phyloP scores from a whole-genome alignment of 805 yeast genomes.

The Candida coquimbonensis region DNA sequence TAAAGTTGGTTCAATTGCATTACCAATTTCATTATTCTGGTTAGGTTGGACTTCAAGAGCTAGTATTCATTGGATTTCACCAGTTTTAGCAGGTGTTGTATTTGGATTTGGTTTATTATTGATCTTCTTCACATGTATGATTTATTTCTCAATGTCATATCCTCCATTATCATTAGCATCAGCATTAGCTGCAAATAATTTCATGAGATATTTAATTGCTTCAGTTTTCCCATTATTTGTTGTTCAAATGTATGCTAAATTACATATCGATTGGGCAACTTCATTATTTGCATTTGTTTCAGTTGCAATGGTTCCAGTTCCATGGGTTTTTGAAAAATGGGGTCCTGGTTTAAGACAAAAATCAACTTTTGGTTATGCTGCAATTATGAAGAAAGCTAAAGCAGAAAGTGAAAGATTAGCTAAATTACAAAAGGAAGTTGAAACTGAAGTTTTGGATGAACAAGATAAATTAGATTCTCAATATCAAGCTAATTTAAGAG shows the following conservation, averaged over 20 bases:
- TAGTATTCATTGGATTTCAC: conserved; percentile 68
- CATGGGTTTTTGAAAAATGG: conserved; percentile 56
- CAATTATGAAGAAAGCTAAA: conserved; percentile 34
- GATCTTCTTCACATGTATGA: conserved; percentile 62
- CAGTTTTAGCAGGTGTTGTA: conserved; percentile 70
- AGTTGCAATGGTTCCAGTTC: conserved; percentile 65
- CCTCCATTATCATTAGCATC: conserved; percentile 77
- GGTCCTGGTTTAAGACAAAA: conserved; percentile 50
- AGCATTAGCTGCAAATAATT: conserved; percentile 84
- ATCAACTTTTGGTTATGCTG: conserved; percentile 56
- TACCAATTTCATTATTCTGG: conserved; percentile 73
- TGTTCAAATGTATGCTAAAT: conserved; percentile 68
- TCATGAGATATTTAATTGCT: conserved; percentile 67
- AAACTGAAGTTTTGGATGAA: conserved; percentile 8
- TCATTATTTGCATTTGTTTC: conserved; percentile 59
- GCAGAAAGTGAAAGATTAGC: conserved; percentile 24
- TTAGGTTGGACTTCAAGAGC: conserved; percentile 67
- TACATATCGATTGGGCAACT: conserved; percentile 77
- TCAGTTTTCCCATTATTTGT: conserved; percentile 82
- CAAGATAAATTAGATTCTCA: not conserved
- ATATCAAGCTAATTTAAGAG: not conserved
- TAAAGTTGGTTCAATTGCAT: conserved; percentile 57
- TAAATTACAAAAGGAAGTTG: conserved; percentile 11
- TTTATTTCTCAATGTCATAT: conserved; percentile 62
- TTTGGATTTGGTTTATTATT: conserved; percentile 70